Conservation (phyloP, 805 yeast genomes). For the Yamadazyma sp. region DNA sequence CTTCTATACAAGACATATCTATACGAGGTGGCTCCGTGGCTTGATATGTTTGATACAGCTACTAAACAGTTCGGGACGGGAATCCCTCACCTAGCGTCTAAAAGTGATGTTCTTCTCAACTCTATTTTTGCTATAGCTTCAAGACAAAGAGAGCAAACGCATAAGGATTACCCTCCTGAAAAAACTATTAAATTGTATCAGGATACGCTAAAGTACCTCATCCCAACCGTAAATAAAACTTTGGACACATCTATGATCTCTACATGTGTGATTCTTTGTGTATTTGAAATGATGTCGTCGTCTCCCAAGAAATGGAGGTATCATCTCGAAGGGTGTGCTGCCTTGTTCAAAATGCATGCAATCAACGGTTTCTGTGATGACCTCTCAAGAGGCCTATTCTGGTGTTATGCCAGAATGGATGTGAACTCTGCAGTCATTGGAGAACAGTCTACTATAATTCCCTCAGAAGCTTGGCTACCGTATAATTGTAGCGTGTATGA, state of each 20-base stretch:
- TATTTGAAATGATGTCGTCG: conserved; percentile 43
- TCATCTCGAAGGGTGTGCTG: conserved; percentile 38
- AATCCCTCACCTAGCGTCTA: conserved; percentile 14
- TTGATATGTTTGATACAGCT: conserved; percentile 38
- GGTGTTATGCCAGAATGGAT: conserved; percentile 47
- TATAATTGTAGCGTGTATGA: conserved; percentile 20
- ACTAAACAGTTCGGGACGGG: conserved; percentile 31
- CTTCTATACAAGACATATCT: conserved; percentile 31
- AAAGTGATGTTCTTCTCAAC: conserved; percentile 18
- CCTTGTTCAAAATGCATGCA: conserved; percentile 32
- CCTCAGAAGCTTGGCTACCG: conserved; percentile 35
- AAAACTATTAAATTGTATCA: conserved; percentile 31
- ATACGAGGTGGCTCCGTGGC: conserved; percentile 38
- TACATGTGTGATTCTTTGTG: conserved; percentile 42
- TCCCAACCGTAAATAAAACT: conserved; percentile 32
- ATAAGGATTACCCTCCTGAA: conserved; percentile 21
- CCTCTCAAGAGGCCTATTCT: conserved; percentile 40
- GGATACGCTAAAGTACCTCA: conserved; percentile 29
- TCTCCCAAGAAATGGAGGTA: conserved; percentile 39
- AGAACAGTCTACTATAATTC: conserved; percentile 36
- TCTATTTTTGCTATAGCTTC: conserved; percentile 34
- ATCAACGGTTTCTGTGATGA: conserved; percentile 36
- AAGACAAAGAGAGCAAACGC: conserved; percentile 29
- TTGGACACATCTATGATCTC: conserved; percentile 28
- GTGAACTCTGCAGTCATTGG: conserved; percentile 37